These are phyloP conservation scores for Polyporus arcularius DNA, from an alignment of 768 basidiomycete species.

Conservation along the genomic window DNA sequence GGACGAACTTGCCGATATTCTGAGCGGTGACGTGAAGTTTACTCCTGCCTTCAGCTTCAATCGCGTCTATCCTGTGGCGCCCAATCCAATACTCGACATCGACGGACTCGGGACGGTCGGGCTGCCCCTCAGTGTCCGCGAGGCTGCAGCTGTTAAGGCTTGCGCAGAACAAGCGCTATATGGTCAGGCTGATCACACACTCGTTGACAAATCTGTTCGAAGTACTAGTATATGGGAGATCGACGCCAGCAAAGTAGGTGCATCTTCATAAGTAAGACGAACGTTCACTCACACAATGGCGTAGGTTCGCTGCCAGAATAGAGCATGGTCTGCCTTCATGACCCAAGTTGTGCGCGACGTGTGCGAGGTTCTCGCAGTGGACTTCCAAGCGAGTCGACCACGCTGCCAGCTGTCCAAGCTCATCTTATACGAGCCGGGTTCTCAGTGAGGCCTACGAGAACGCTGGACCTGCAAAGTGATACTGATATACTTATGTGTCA, in stretches of 20 bases:
- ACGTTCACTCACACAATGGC: background rate
- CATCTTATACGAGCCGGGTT: conserved; percentile 48
- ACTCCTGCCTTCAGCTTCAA: no score
- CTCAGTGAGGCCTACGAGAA: no score
- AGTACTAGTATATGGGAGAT: conserved; percentile 58
- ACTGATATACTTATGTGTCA: no score
- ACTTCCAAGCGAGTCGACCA: conserved; percentile 29
- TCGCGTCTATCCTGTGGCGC: no score
- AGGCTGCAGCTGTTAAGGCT: conserved; percentile 40
- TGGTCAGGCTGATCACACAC: conserved; percentile 44
- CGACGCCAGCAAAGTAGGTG: conserved; percentile 33
- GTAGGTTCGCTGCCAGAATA: conserved; percentile 42
- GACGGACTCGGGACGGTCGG: no score
- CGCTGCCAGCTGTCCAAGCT: conserved; percentile 48
- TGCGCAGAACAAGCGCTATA: conserved; percentile 43
- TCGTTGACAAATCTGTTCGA: conserved; percentile 45
- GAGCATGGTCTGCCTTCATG: conserved; percentile 41
- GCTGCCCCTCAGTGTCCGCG: conserved; percentile 42
- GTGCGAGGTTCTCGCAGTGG: conserved; percentile 40
- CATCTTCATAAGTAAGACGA: background rate
- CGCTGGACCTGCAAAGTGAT: no score
- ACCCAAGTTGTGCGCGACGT: conserved; percentile 31
- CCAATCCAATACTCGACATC: no score
- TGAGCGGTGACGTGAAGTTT: no score
- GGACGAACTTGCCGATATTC: no score